Evolutionary conservation across 805 yeast species (phyloP).

Genomic region (Yarrowia porcina): DNA sequence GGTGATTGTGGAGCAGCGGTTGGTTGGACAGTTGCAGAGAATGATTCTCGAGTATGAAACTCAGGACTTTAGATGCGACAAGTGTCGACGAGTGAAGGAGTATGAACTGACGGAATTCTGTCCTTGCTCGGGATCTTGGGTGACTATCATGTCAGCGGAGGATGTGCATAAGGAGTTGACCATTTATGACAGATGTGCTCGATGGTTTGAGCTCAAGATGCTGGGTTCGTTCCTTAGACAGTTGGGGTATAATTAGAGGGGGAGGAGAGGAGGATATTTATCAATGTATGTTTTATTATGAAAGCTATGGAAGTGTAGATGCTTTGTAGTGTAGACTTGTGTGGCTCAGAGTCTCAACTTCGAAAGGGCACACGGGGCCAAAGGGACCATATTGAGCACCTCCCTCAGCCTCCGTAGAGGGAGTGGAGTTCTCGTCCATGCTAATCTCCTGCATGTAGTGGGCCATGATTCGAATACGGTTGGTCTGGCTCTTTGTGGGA

Average conservation of each 20-base stretch:
- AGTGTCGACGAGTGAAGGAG: constrained; percentile 65
- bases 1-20: constrained; percentile 70
- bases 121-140: constrained; percentile 86
- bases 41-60: constrained; percentile 57
- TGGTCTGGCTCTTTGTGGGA: constrained; percentile 42
- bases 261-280: not conserved
- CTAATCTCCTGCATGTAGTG: constrained; percentile 4
- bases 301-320: too few relatives aligned
- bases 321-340: too few relatives aligned
- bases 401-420: constrained; percentile 34
- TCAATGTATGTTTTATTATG: too few relatives aligned
- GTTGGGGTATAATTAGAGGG: constrained; percentile 3
- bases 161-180: constrained; percentile 47
- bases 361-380: constrained; percentile 45
- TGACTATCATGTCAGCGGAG: constrained; percentile 48
- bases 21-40: constrained; percentile 62
- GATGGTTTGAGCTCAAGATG: constrained; percentile 20
- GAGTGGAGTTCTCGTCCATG: constrained; percentile 10
- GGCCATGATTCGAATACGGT: constrained; percentile 30
- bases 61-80: constrained; percentile 79
- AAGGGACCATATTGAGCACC: constrained; percentile 53
- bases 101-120: constrained; percentile 73
- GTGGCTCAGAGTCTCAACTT: constrained; percentile 48
- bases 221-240: constrained; percentile 9
- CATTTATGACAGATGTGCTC: constrained; percentile 41